Conservation (phyloP, 371 early-diverging fungal species). For the Astathelohania contejeani region DNA sequence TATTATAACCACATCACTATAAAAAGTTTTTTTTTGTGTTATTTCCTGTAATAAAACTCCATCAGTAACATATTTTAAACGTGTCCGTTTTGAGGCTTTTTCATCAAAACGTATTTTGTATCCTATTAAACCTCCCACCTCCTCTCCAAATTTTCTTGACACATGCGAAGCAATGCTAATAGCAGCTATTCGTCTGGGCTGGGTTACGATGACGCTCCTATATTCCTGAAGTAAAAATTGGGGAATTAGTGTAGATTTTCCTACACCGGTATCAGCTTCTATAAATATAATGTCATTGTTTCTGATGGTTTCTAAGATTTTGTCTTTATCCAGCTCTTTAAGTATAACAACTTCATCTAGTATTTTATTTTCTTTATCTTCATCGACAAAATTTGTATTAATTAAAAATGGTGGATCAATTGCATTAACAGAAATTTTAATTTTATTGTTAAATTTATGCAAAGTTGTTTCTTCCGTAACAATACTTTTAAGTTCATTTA, state of each 20-base stretch:
- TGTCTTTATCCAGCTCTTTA: too few species aligned
- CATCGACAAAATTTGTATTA: too few species aligned
- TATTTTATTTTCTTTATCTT: too few species aligned
- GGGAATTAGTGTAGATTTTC: constrained; percentile 97
- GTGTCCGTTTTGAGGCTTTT: constrained; percentile 61
- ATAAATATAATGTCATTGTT: not conserved
- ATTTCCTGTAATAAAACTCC: constrained; percentile 91
- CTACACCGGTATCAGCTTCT: constrained; percentile 75
- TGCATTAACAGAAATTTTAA: too few species aligned
- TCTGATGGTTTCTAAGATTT: too few species aligned
- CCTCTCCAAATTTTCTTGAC: constrained; percentile 56
- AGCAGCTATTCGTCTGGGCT: constrained; percentile 80
- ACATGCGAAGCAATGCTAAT: constrained; percentile 74
- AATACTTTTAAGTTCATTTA: too few species aligned
- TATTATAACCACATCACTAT: constrained; percentile 69
- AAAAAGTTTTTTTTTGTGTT: constrained; percentile 70
- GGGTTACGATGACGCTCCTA: constrained; percentile 65
- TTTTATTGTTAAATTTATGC: too few species aligned
- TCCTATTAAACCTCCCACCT: constrained; percentile 87
- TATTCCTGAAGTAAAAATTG: constrained; percentile 63
- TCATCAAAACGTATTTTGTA: constrained; percentile 92
- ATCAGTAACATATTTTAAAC: constrained; percentile 87
- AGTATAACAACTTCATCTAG: too few species aligned
- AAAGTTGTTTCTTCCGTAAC: too few species aligned
- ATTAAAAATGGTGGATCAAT: too few species aligned